These are phyloP conservation scores for Fistulinella cinereoalba DNA, from an alignment of 1,284 basidiomycete genomes.

Conservation along the genomic window DNA sequence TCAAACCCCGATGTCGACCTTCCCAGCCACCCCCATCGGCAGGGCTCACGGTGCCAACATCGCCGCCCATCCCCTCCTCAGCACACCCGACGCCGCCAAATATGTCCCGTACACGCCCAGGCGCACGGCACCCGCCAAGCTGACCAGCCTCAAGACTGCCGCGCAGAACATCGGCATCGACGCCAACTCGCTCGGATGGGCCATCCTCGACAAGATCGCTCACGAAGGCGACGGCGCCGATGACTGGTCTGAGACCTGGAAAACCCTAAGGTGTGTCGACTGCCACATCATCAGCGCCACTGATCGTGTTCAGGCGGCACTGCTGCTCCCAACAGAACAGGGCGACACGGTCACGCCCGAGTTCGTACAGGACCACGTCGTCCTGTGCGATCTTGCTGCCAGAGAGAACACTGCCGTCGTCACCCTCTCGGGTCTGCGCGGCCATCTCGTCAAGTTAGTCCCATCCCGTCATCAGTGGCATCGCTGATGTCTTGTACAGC, in stretches of 20 bases:
- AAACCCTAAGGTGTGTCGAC: conserved; percentile 60
- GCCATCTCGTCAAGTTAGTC: conserved; percentile 57
- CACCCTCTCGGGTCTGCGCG: conserved; percentile 80
- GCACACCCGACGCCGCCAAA: conserved; percentile 31
- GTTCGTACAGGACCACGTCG: conserved; percentile 41
- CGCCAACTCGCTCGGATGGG: conserved; percentile 73
- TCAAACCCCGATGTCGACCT: conserved; percentile 35
- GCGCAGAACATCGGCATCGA: conserved; percentile 75
- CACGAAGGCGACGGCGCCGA: conserved; percentile 55
- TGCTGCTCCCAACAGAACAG: conserved; percentile 79
- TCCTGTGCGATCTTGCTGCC: conserved; percentile 54
- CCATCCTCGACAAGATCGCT: conserved; percentile 77
- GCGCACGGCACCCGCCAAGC: conserved; percentile 55
- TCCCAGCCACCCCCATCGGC: conserved; percentile 54
- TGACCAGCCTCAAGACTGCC: conserved; percentile 79
- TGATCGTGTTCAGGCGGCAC: conserved; percentile 54
- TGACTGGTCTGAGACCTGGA: conserved; percentile 80
- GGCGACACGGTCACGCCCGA: too few relatives aligned
- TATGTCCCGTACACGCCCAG: conserved; percentile 58
- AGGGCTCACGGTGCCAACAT: conserved; percentile 44
- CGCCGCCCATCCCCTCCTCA: conserved; percentile 63
- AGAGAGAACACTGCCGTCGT: conserved; percentile 53
- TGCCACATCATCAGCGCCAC: neutral
- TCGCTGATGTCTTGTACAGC: conserved; percentile 36
- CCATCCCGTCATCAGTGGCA: conserved; percentile 1